Evolutionary conservation across 139 green algal species (phyloP).

Genomic region (Chlorella ohadii): DNA sequence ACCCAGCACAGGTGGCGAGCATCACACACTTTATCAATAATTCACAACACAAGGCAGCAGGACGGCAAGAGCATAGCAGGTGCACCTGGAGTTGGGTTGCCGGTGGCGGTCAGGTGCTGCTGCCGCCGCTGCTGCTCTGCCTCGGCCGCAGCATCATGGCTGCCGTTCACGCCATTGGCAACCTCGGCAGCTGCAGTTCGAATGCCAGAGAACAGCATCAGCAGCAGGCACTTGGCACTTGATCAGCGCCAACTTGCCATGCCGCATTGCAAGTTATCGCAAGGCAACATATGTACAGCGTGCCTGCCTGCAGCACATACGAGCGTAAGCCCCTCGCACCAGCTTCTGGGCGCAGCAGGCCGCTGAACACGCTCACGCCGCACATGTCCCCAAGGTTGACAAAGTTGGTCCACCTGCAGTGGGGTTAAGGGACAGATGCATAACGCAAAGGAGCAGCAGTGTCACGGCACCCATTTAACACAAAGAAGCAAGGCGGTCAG

Average conservation of each 20-base stretch:
- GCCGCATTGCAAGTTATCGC: neutral
- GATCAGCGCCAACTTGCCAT: too few relatives aligned
- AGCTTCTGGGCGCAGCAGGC: conserved; percentile 44
- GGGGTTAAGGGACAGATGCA: too few relatives aligned
- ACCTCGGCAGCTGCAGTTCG: too few relatives aligned
- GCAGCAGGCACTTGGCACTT: too few relatives aligned
- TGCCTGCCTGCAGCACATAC: too few relatives aligned
- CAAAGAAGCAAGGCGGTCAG: too few relatives aligned
- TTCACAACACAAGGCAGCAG: neutral
- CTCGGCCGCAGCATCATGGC: neutral
- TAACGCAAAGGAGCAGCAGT: too few relatives aligned
- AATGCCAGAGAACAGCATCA: too few relatives aligned
- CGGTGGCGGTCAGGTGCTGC: conserved; percentile 42
- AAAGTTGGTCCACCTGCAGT: conserved; percentile 74
- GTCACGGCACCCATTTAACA: too few relatives aligned
- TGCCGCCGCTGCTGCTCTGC: conserved; percentile 1
- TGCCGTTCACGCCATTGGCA: neutral
- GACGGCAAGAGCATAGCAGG: neutral
- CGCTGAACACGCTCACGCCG: conserved; percentile 73
- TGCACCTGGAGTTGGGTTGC: conserved; percentile 25
- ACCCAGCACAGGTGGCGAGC: too few relatives aligned
- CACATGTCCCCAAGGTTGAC: conserved; percentile 87
- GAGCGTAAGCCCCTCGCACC: neutral
- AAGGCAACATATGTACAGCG: too few relatives aligned
- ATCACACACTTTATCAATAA: too few relatives aligned